Conservation (phyloP, 1,284 basidiomycete species). For the Pseudozyma pruni region DNA sequence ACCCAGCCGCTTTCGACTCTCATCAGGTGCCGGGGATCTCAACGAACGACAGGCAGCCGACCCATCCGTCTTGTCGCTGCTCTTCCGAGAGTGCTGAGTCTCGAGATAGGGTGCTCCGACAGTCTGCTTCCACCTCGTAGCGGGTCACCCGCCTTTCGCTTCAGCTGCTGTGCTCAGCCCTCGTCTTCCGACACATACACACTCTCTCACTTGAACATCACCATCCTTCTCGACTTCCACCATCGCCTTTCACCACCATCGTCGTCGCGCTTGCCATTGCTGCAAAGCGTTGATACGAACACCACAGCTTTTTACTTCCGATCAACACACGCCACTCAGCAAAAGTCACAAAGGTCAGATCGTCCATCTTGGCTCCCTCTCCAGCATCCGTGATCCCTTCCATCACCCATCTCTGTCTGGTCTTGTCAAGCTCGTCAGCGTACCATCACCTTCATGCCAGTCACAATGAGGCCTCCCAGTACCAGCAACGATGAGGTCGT, state of each 20-base stretch:
- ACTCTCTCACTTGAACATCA: not conserved
- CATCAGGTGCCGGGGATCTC: too few species aligned
- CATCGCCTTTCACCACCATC: not conserved
- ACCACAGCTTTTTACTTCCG: too few species aligned
- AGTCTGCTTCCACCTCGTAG: too few species aligned
- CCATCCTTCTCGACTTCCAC: not conserved
- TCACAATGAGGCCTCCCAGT: conserved; percentile 21
- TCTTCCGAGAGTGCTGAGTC: too few species aligned
- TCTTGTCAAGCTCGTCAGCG: not conserved
- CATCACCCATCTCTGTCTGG: not conserved
- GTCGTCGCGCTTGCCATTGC: conserved; percentile 23
- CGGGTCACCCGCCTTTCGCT: too few species aligned
- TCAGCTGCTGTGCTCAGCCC: too few species aligned
- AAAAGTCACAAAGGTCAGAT: not conserved
- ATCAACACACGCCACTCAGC: not conserved
- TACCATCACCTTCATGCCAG: conserved; percentile 15
- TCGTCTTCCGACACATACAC: too few species aligned
- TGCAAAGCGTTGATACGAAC: conserved; percentile 21
- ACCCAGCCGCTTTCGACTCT: too few species aligned
- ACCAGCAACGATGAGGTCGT: conserved; percentile 24
- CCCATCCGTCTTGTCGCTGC: too few species aligned
- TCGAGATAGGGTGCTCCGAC: too few species aligned
- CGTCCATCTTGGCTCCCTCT: not conserved
- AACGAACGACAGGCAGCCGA: too few species aligned
- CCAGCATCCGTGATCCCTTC: not conserved